Conservation (phyloP, 31 red algal genomes). For the Asparagopsis taxiformis region DNA sequence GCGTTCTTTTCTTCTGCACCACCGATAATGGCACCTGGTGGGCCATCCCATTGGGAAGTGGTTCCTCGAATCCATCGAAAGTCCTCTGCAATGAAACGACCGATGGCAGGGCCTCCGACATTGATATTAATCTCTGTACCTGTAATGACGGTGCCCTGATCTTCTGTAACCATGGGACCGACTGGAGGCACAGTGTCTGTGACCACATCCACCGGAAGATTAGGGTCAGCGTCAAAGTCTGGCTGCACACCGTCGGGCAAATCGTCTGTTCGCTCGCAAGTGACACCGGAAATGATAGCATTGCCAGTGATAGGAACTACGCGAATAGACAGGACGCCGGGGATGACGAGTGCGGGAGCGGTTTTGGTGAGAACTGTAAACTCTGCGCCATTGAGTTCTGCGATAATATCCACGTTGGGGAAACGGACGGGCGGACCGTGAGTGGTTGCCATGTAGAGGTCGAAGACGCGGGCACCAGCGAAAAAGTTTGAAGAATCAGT, state of each 20-base stretch:
- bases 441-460: constrained; percentile 19
- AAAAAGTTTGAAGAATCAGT: constrained; percentile 22
- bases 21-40: constrained; percentile 14
- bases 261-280: constrained; percentile 50
- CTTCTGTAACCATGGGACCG: neutral
- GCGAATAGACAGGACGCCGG: constrained; percentile 43
- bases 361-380: constrained; percentile 56
- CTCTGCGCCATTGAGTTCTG: constrained; percentile 15
- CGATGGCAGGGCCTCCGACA: constrained; percentile 30
- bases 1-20: constrained; percentile 19
- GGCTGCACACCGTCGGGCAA: constrained; percentile 18
- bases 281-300: constrained; percentile 55
- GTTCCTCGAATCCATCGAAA: constrained; percentile 20
- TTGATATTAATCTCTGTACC: constrained; percentile 40
- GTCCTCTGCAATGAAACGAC: constrained; percentile 23
- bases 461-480: constrained; percentile 48
- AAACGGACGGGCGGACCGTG: constrained; percentile 6
- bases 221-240: constrained; percentile 12
- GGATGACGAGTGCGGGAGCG: constrained; percentile 20
- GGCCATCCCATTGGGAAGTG: constrained; percentile 12
- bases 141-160: neutral
- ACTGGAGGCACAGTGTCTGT: neutral
- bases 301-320: constrained; percentile 14
- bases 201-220: neutral
- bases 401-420: constrained; percentile 32